Evolutionary conservation across 495 filamentous ascomycete species (phyloP).

Genomic region (Neurospora intermedia): DNA sequence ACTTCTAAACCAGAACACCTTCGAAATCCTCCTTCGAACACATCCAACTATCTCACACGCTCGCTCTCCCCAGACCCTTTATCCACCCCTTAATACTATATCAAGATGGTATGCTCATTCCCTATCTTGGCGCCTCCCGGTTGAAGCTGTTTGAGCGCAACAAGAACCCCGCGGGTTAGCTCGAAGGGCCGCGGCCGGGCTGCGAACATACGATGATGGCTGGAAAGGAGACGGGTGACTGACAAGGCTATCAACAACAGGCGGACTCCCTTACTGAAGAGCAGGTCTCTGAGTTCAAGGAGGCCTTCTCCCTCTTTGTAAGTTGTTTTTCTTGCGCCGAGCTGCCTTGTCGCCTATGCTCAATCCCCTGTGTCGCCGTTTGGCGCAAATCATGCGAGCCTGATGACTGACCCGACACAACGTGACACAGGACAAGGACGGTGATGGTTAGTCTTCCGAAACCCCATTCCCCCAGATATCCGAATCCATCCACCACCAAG

Average conservation of each 20-base stretch:
- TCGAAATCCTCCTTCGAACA: not conserved
- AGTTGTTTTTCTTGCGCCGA: constrained; percentile 34
- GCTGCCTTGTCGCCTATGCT: not conserved
- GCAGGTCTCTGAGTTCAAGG: constrained; percentile 99
- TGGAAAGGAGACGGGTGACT: constrained; percentile 6
- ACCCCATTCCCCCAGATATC: not conserved
- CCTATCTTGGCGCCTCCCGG: not conserved
- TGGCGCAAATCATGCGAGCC: constrained; percentile 4
- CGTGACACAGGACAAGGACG: constrained; percentile 85
- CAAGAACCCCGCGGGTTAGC: constrained; percentile 16
- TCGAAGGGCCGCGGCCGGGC: constrained; percentile 9
- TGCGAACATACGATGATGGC: constrained; percentile 4
- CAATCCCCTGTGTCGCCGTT: not conserved
- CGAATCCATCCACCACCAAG: not conserved
- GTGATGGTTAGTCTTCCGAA: constrained; percentile 74
- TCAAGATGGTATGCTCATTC: not conserved
- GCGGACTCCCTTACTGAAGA: constrained; percentile 95
- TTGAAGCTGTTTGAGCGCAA: not conserved
- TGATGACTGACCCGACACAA: constrained; percentile 10
- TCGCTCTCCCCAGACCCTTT: not conserved
- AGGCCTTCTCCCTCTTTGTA: constrained; percentile 99
- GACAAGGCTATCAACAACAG: constrained; percentile 31
- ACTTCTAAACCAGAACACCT: not conserved
- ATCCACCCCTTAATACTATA: not conserved
- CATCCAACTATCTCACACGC: not conserved